These are phyloP conservation scores for Boletus smithii DNA, from an alignment of 1,284 basidiomycete species.

Conservation along the genomic window DNA sequence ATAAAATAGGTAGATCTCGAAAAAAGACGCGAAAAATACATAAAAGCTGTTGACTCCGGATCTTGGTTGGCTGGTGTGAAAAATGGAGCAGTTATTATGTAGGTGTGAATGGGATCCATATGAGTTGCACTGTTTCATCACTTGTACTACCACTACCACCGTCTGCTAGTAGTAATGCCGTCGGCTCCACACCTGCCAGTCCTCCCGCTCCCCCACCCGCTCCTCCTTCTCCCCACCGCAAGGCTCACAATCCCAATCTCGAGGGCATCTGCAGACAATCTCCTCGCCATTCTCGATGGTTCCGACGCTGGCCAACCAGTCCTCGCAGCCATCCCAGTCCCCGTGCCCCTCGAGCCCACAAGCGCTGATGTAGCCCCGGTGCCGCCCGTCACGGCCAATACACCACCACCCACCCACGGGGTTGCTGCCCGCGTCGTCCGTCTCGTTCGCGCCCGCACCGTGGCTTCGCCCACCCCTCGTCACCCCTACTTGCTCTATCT, in stretches of 20 bases:
- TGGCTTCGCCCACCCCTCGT: constrained; percentile 34
- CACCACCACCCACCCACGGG: constrained; percentile 33
- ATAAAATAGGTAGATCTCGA: constrained; percentile 55
- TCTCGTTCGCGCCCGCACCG: constrained; percentile 50
- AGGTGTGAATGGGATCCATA: not conserved
- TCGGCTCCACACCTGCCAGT: constrained; percentile 49
- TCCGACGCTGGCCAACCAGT: constrained; percentile 57
- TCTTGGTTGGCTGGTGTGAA: not conserved
- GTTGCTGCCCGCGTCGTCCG: constrained; percentile 59
- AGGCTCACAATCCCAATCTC: constrained; percentile 60
- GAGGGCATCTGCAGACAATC: constrained; percentile 51
- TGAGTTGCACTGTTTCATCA: too few species aligned
- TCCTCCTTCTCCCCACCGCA: constrained; percentile 64
- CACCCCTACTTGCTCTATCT: constrained; percentile 61
- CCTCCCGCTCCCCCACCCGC: constrained; percentile 59
- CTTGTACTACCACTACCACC: constrained; percentile 2
- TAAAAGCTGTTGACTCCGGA: constrained; percentile 30
- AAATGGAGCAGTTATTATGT: not conserved
- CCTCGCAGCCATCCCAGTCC: constrained; percentile 61
- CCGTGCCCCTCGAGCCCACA: constrained; percentile 16
- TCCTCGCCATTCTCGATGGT: constrained; percentile 59
- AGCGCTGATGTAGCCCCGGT: constrained; percentile 23
- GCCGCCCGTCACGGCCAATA: not conserved
- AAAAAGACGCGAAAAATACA: constrained; percentile 59
- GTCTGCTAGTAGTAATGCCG: constrained; percentile 20